Evolutionary conservation across 2,329 filamentous ascomycete genomes (phyloP).

Genomic region (Rhexocercosporidium sp.): DNA sequence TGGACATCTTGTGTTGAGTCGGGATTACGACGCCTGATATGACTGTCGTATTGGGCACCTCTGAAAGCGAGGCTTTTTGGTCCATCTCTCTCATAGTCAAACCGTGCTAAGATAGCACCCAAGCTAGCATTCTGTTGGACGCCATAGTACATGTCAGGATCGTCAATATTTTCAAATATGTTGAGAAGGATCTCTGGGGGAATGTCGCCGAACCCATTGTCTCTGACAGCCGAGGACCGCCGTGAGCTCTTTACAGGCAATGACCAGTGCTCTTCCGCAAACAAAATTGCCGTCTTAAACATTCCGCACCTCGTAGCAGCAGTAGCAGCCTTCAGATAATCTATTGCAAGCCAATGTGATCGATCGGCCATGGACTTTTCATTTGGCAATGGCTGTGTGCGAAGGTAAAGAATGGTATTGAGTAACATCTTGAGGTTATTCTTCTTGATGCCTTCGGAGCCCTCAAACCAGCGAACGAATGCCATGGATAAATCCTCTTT

Average conservation of each 20-base stretch:
- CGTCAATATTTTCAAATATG: conserved; percentile 92
- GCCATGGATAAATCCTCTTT: conserved; percentile 69
- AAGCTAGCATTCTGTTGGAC: conserved; percentile 80
- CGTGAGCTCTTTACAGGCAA: conserved; percentile 63
- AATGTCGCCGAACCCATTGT: conserved; percentile 48
- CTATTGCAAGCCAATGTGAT: conserved; percentile 83
- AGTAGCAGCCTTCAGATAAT: conserved; percentile 70
- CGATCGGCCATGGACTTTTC: conserved; percentile 83
- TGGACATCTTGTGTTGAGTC: conserved; percentile 64
- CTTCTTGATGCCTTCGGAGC: conserved; percentile 51
- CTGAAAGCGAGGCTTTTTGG: conserved; percentile 88
- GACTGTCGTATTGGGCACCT: conserved; percentile 87
- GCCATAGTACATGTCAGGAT: conserved; percentile 96
- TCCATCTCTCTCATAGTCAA: conserved; percentile 90
- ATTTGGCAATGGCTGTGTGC: conserved; percentile 74
- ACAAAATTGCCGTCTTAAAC: conserved; percentile 84
- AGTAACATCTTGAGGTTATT: conserved; percentile 76
- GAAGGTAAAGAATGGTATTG: conserved; percentile 84
- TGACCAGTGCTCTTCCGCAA: conserved; percentile 75
- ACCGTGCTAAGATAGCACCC: conserved; percentile 75
- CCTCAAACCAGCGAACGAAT: conserved; percentile 67
- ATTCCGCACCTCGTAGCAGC: conserved; percentile 81
- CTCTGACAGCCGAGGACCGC: conserved; percentile 65
- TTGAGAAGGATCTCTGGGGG: conserved; percentile 74
- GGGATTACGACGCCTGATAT: conserved; percentile 67